Conservation (phyloP, 2,329 filamentous ascomycete genomes). For the Neofusicoccum laricinum region DNA sequence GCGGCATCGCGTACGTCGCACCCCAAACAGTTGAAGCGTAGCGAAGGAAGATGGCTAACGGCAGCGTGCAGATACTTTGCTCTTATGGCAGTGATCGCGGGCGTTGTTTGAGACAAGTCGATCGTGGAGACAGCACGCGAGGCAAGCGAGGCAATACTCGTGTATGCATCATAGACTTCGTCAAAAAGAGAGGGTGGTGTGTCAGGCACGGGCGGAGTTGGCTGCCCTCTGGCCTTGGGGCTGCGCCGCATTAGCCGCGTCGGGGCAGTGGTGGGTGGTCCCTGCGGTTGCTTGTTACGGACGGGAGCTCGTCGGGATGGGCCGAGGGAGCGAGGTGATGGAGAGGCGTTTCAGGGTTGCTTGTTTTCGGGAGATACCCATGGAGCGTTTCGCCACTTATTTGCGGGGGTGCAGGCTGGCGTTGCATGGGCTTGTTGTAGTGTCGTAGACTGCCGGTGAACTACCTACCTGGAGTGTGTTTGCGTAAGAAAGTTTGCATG, state of each 20-base stretch:
- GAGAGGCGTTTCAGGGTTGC: constrained; percentile 9
- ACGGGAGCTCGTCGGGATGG: constrained; percentile 5
- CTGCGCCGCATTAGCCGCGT: constrained; percentile 8
- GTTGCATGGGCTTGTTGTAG: constrained; percentile 1
- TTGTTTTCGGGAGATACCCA: constrained; percentile 13
- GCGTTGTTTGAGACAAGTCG: constrained; percentile 21
- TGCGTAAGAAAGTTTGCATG: constrained; percentile 5
- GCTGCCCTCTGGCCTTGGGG: constrained; percentile 1
- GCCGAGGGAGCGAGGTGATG: constrained; percentile 7
- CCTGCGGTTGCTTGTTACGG: constrained; percentile 13
- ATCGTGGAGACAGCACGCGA: neutral
- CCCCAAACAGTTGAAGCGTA: constrained; percentile 12
- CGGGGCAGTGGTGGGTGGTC: constrained; percentile 8
- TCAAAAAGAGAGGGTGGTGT: neutral
- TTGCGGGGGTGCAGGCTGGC: constrained; percentile 8
- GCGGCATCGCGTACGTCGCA: constrained; percentile 39
- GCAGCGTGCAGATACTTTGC: constrained; percentile 37
- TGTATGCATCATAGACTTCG: constrained; percentile 5
- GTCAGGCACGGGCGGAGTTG: neutral
- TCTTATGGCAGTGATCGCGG: constrained; percentile 40
- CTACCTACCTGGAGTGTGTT: neutral
- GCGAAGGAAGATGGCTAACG: constrained; percentile 14
- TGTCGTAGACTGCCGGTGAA: neutral
- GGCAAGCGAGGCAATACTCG: constrained; percentile 11
- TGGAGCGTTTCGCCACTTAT: constrained; percentile 12